Percentiles rank a stretch among this genome's conserved stretches.
phyloP scores from a whole-genome alignment of 495 filamentous ascomycete genomes.

The Podospora sp. region DNA sequence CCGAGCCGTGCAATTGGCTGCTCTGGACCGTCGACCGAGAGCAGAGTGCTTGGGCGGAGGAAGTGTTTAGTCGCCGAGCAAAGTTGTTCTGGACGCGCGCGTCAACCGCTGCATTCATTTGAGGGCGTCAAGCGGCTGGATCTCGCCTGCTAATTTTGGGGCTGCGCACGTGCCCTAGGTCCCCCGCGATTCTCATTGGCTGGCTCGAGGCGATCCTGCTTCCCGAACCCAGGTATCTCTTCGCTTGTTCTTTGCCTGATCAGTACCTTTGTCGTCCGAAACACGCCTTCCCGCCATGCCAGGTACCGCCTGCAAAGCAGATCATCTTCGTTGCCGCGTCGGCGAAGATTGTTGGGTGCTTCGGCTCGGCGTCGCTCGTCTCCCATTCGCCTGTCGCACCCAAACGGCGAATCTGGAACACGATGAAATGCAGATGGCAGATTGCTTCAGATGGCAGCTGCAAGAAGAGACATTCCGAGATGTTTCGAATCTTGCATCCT shows the following conservation, averaged over 20 bases:
- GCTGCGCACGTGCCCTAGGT: constrained; percentile 15
- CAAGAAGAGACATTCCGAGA: neutral
- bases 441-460: neutral
- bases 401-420: neutral
- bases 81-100: constrained; percentile 25
- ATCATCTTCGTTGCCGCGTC: constrained; percentile 21
- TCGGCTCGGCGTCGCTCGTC: constrained; percentile 9
- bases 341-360: constrained; percentile 6
- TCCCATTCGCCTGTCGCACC: constrained; percentile 1
- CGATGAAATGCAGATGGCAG: neutral
- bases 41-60: neutral
- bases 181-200: constrained; percentile 9
- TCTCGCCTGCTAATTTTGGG: constrained; percentile 24
- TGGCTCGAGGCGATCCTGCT: constrained; percentile 1
- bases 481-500: constrained; percentile 1
- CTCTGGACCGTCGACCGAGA: neutral
- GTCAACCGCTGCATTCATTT: constrained; percentile 21
- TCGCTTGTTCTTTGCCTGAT: neutral
- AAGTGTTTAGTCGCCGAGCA: constrained; percentile 10
- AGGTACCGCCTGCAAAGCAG: constrained; percentile 28
- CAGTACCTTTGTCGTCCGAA: constrained; percentile 10
- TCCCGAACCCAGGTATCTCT: constrained; percentile 9
- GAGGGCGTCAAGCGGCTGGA: constrained; percentile 16
- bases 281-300: constrained; percentile 9
- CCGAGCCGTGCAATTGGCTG: constrained; percentile 28